phyloP scores from a whole-genome alignment of 805 yeast species.

The Barnettozyma salicaria region DNA sequence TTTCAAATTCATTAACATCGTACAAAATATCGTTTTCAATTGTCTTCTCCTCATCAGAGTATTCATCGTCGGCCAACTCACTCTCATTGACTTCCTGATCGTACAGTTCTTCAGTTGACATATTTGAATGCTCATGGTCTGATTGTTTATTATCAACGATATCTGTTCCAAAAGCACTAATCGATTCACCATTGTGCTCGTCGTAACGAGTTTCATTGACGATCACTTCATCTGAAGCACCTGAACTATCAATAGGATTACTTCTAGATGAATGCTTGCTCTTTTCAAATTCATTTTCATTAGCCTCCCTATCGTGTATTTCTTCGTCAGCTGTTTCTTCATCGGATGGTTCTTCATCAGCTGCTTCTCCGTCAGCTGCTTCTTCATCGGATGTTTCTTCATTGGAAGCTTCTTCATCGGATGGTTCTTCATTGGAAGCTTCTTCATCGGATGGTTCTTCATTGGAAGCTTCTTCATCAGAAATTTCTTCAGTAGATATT shows the following conservation, averaged over 20 bases:
- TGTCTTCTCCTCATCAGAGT: too few relatives aligned
- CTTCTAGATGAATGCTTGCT: too few relatives aligned
- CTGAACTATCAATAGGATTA: too few relatives aligned
- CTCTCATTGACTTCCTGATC: too few relatives aligned
- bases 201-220: too few relatives aligned
- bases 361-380: neutral
- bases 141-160: neutral
- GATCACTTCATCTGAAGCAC: too few relatives aligned
- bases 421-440: neutral
- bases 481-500: slow-evolving; percentile 2
- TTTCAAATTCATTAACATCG: too few relatives aligned
- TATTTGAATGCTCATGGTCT: too few relatives aligned
- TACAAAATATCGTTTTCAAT: too few relatives aligned
- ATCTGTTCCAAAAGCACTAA: neutral
- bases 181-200: too few relatives aligned
- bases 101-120: too few relatives aligned
- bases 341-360: neutral
- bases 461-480: slow-evolving; percentile 1
- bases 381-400: slow-evolving; percentile 1
- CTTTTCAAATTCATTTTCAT: neutral
- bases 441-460: slow-evolving; percentile 3
- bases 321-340: neutral
- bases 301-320: neutral
- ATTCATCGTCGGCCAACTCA: slow-evolving; percentile 2
- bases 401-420: neutral